phyloP scores from a whole-genome alignment of 2,329 filamentous ascomycete species.

The Paecilomyces fulvus region DNA sequence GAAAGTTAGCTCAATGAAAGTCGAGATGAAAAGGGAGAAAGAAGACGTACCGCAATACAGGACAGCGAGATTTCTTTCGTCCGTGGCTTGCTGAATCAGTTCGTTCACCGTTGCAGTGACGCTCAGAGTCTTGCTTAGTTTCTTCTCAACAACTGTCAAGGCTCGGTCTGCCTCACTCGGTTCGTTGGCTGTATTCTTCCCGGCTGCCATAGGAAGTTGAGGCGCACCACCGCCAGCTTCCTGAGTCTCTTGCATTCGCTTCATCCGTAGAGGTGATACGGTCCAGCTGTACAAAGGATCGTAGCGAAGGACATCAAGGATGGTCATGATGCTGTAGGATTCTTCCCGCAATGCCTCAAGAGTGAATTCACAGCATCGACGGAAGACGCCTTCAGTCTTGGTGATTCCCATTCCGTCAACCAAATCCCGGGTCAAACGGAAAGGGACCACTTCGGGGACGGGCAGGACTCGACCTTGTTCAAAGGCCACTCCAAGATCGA shows the following conservation, averaged over 20 bases:
- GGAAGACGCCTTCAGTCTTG: constrained; percentile 90
- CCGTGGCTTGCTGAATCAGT: constrained; percentile 88
- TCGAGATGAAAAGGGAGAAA: constrained; percentile 5
- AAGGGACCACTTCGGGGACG: constrained; percentile 91
- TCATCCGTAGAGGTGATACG: constrained; percentile 61
- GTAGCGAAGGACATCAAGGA: constrained; percentile 94
- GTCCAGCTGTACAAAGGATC: constrained; percentile 97
- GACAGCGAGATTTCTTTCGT: constrained; percentile 84
- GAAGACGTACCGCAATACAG: constrained; percentile 65
- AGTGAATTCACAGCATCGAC: constrained; percentile 96
- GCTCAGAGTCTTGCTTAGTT: constrained; percentile 86
- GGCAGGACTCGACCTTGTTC: constrained; percentile 93
- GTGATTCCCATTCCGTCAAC: constrained; percentile 96
- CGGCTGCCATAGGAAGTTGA: constrained; percentile 19
- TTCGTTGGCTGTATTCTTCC: constrained; percentile 42
- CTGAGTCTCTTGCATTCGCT: constrained; percentile 55
- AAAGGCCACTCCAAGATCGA: constrained; percentile 93
- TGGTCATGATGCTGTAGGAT: constrained; percentile 95
- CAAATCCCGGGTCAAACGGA: constrained; percentile 86
- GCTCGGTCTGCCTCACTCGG: constrained; percentile 82
- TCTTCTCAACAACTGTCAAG: constrained; percentile 88
- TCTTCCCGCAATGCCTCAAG: constrained; percentile 92
- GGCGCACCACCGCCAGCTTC: constrained; percentile 33
- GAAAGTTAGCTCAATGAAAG: constrained; percentile 4
- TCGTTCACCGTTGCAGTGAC: constrained; percentile 95